Conservation (phyloP, 2,329 filamentous ascomycete genomes). For the Diplodia sapinea region DNA sequence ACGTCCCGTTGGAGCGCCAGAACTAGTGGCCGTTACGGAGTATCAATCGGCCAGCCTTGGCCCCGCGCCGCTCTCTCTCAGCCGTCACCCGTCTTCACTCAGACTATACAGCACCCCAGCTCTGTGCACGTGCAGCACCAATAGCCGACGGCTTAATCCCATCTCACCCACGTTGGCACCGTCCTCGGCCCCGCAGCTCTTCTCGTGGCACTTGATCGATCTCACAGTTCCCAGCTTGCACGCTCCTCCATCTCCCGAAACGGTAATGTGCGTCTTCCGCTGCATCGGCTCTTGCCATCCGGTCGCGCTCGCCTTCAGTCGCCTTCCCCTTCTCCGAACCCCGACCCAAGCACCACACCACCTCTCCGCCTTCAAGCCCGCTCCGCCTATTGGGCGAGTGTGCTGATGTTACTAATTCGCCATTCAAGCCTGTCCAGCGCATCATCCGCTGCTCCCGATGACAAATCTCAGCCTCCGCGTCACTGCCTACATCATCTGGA, state of each 20-base stretch:
- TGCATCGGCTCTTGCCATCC: neutral
- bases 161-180: too few relatives aligned
- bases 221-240: neutral
- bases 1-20: neutral
- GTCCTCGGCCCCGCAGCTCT: neutral
- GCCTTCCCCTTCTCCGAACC: neutral
- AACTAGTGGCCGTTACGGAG: conserved; percentile 9
- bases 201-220: too few relatives aligned
- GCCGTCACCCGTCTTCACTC: neutral
- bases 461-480: conserved; percentile 14
- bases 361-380: neutral
- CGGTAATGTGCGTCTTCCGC: neutral
- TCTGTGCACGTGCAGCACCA: neutral
- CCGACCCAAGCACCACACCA: neutral
- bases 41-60: neutral
- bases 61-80: too few relatives aligned
- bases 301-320: conserved; percentile 3
- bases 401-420: neutral
- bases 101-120: neutral
- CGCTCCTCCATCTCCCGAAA: neutral
- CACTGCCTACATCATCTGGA: neutral
- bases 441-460: neutral
- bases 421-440: neutral
- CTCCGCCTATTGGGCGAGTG: neutral
- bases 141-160: neutral